Percentiles rank a stretch among this genome's conserved stretches.
Evolutionary conservation across 2,329 filamentous ascomycete species (phyloP).

Genomic region (Epichloe festucae): DNA sequence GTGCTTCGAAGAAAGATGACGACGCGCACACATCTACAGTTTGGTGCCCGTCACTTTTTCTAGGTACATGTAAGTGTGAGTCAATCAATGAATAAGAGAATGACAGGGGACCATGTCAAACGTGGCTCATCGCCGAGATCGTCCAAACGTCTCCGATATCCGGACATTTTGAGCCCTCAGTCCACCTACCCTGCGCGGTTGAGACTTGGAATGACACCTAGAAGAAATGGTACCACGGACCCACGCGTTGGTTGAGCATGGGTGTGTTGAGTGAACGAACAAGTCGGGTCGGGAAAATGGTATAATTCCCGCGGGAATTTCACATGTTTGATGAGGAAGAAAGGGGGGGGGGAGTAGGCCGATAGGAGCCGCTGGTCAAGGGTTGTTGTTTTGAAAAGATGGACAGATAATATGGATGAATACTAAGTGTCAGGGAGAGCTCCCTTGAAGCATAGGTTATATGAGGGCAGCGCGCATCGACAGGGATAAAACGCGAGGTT

Average conservation of each 20-base stretch:
- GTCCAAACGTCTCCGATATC: background rate
- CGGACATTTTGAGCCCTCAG: background rate
- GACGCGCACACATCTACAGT: too few relatives aligned
- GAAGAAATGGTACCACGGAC: too few relatives aligned
- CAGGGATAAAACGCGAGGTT: too few relatives aligned
- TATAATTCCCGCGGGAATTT: background rate
- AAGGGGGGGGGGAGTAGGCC: background rate
- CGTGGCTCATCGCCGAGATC: background rate
- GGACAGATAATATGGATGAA: too few relatives aligned
- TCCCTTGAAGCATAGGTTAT: too few relatives aligned
- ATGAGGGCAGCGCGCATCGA: too few relatives aligned
- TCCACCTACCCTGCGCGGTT: background rate
- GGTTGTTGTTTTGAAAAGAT: background rate
- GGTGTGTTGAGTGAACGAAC: background rate
- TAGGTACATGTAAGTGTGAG: too few relatives aligned
- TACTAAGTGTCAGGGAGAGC: too few relatives aligned
- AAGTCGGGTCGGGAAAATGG: background rate
- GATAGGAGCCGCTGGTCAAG: background rate
- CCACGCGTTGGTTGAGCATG: too few relatives aligned
- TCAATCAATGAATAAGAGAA: too few relatives aligned
- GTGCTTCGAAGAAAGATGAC: too few relatives aligned
- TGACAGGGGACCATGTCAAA: background rate
- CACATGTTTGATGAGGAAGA: background rate
- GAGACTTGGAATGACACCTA: background rate
- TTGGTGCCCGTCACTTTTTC: too few relatives aligned